These are phyloP conservation scores for Megacollybia platyphylla DNA, from an alignment of 1,284 basidiomycete genomes.

Conservation along the genomic window DNA sequence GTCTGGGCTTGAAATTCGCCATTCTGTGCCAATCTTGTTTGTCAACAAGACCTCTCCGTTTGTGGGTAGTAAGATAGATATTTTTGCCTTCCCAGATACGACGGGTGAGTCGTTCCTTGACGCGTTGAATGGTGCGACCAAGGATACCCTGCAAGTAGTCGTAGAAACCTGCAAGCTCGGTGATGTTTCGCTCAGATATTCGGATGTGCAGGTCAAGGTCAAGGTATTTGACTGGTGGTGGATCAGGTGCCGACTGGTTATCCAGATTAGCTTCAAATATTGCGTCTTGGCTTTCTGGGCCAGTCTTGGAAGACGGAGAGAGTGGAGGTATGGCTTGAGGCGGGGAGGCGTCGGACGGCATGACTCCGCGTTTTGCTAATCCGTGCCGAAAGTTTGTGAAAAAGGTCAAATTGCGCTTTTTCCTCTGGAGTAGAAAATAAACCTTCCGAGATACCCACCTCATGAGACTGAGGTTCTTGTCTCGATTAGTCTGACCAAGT, in stretches of 20 bases:
- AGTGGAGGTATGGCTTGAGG: neutral
- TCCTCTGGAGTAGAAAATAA: conserved; percentile 26
- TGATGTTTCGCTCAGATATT: conserved; percentile 39
- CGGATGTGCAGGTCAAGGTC: conserved; percentile 41
- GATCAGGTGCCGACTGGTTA: conserved; percentile 11
- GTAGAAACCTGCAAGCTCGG: conserved; percentile 30
- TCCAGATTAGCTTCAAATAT: conserved; percentile 21
- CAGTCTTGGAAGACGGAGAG: neutral
- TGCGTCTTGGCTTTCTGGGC: conserved; percentile 5
- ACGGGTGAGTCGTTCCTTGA: conserved; percentile 58
- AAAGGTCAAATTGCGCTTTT: conserved; percentile 29
- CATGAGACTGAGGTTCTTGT: conserved; percentile 41
- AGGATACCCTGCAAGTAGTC: conserved; percentile 26
- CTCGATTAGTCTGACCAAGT: conserved; percentile 40
- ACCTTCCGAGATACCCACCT: conserved; percentile 40
- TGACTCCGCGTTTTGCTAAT: conserved; percentile 5
- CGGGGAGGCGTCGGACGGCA: neutral
- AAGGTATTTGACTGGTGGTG: conserved; percentile 25
- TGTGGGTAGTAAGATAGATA: conserved; percentile 31
- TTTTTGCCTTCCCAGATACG: conserved; percentile 52
- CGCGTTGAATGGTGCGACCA: conserved; percentile 38
- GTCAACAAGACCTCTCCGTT: conserved; percentile 16
- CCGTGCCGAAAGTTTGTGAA: conserved; percentile 19
- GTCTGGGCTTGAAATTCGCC: conserved; percentile 16
- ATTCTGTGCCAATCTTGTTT: conserved; percentile 20